Evolutionary conservation across 805 yeast genomes (phyloP), one percentile per base, ranked within the genome.

Genomic region (Alloascoidea hylecoeti): DNA sequence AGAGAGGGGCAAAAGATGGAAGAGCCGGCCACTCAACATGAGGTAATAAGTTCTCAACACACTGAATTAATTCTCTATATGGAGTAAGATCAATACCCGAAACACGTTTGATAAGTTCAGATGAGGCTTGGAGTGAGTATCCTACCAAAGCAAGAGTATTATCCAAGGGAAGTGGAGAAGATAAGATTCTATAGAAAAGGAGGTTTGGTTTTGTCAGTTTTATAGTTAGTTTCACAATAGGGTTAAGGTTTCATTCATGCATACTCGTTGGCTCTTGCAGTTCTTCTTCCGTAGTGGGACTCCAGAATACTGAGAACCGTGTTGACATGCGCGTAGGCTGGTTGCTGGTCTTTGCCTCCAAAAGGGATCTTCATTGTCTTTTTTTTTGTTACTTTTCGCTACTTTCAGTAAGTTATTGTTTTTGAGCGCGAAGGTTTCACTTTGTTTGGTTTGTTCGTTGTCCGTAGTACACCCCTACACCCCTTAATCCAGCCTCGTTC

Each of bases 121-220:
- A 9, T n/a, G n/a, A n/a, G 30, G 30, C 30, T n/a, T 23, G 30
- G n/a, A 23, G 30, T 9, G 30, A 23, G 30, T 23, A 23, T 23
- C 30, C 30, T 9, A n/a, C 30, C 13, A 23, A n/a, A 23, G 30
- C 30, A 9, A 23, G 30, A 9, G 30, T 23, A 23, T 23, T 23
- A n/a, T 23, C 30, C 30, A 23, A n/a, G 13, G 30, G n/a, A n/a
- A n/a, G n/a, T n/a, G 30, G 30, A n/a, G 9, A n/a, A n/a, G 30
- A 23, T n/a, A 23, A 9, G 30, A 23, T 9, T n/a, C 30, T 23
- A 23, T 9, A 23, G 13, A 9, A 23, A 9, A 23, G 30, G n/a
- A 23, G n/a, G n/a, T n/a, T n/a, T n/a, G n/a, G n/a, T n/a, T n/a
- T n/a, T n/a, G n/a, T n/a, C n/a, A n/a, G n/a, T n/a, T n/a, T n/a